A percentile compares a stretch with the other conserved stretches of the same genome.
These are phyloP conservation scores for Podospora tetraspora DNA, from an alignment of 495 filamentous ascomycete species.

Conservation along the genomic window DNA sequence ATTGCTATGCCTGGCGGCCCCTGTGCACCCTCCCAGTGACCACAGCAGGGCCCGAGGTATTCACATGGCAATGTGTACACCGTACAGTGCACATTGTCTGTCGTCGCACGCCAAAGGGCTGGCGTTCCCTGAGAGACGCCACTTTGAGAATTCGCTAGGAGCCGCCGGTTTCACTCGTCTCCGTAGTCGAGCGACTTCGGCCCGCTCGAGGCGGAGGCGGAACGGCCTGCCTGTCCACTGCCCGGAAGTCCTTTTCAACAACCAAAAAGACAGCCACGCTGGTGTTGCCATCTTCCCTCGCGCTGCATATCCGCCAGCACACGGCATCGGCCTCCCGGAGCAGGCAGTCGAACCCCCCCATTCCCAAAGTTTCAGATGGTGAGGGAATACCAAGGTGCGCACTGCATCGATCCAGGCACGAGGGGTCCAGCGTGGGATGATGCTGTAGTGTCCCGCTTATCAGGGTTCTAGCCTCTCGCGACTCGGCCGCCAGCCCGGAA, in stretches of 20 bases:
- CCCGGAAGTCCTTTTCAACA: background rate
- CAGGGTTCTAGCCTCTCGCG: background rate
- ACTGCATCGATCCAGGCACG: slow-evolving; percentile 1
- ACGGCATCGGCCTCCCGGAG: background rate
- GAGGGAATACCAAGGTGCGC: slow-evolving; percentile 1
- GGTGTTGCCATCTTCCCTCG: background rate
- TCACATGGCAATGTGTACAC: background rate
- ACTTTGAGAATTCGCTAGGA: background rate
- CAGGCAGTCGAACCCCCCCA: background rate
- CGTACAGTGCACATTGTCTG: background rate
- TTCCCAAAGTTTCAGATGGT: background rate
- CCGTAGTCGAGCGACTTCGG: background rate
- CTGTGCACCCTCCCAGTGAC: background rate
- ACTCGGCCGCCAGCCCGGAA: background rate
- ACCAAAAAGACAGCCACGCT: background rate
- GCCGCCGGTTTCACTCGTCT: background rate
- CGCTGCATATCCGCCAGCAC: background rate
- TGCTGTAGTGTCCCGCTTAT: background rate
- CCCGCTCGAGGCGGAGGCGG: background rate
- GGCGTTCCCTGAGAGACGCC: background rate
- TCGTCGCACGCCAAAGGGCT: background rate
- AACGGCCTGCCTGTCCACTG: background rate
- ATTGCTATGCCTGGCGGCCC: too few species aligned
- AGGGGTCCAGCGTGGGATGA: slow-evolving; percentile 3
- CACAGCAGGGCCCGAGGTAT: background rate